phyloP scores from a whole-genome alignment of 306 rosid species.

The Coriaria nepalensis region DNA sequence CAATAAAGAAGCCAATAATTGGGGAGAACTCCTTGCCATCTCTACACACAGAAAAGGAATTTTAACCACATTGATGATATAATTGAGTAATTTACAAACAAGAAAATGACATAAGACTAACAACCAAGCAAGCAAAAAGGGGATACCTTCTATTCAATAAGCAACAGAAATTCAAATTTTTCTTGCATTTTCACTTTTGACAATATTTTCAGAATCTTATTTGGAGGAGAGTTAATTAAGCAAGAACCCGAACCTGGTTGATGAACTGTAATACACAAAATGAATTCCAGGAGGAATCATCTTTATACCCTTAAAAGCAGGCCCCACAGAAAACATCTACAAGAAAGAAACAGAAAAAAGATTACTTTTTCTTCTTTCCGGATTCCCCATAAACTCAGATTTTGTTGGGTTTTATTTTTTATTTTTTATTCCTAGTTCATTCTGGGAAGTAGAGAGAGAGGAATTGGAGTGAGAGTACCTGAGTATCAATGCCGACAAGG shows the following conservation, averaged over 20 bases:
- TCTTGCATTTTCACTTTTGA: too few relatives aligned
- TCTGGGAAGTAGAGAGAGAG: neutral
- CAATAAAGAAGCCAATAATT: slow-evolving; percentile 52
- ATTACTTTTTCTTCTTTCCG: too few relatives aligned
- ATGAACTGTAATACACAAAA: slow-evolving; percentile 73
- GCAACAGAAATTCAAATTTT: too few relatives aligned
- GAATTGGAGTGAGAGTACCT: slow-evolving; percentile 31
- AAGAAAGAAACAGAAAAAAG: neutral
- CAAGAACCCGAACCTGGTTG: slow-evolving; percentile 86
- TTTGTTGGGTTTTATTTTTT: neutral
- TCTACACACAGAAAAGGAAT: slow-evolving; percentile 28
- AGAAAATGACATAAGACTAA: too few relatives aligned
- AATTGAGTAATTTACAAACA: neutral
- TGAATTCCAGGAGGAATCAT: slow-evolving; percentile 92
- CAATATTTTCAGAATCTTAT: too few relatives aligned
- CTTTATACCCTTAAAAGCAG: slow-evolving; percentile 78
- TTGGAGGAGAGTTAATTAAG: too few relatives aligned
- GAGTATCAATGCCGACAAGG: slow-evolving; percentile 70
- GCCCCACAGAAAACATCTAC: slow-evolving; percentile 68
- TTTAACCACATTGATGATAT: neutral
- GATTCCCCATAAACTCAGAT: too few relatives aligned
- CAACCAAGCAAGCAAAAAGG: too few relatives aligned
- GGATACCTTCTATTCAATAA: too few relatives aligned
- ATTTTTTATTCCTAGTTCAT: too few relatives aligned
- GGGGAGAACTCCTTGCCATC: slow-evolving; percentile 81